phyloP scores from a whole-genome alignment of 306 rosid species.

The Senna siamea region DNA sequence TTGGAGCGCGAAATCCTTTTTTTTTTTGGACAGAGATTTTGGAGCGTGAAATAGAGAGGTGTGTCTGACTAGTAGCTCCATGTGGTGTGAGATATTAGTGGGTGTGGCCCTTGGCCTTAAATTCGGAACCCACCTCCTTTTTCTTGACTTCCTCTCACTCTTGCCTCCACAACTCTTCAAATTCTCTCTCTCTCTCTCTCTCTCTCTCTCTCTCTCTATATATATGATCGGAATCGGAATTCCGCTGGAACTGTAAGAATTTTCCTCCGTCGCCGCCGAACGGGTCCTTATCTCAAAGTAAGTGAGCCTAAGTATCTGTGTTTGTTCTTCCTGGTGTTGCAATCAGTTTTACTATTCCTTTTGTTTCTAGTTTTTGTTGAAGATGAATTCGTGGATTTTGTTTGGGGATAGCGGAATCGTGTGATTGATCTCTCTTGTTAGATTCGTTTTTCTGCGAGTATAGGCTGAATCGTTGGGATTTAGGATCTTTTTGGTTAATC shows the following conservation, averaged over 20 bases:
- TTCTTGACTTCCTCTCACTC: background rate
- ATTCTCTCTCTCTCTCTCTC: background rate
- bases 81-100: background rate
- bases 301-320: background rate
- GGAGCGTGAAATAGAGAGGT: background rate
- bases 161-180: background rate
- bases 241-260: background rate
- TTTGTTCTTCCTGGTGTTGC: background rate
- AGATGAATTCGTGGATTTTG: background rate
- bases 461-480: background rate
- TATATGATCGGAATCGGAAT: background rate
- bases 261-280: background rate
- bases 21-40: background rate
- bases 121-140: background rate
- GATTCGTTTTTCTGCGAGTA: background rate
- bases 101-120: background rate
- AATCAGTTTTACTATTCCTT: background rate
- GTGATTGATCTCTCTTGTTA: background rate
- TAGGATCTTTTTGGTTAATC: background rate
- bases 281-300: background rate
- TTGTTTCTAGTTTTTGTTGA: background rate
- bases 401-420: background rate
- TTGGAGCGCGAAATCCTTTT: background rate
- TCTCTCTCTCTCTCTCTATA: background rate
- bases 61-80: background rate